Evolutionary conservation across 306 rosid genomes (phyloP), one percentile per base, ranked within the genome.

Genomic region (Rosa lucieae): DNA sequence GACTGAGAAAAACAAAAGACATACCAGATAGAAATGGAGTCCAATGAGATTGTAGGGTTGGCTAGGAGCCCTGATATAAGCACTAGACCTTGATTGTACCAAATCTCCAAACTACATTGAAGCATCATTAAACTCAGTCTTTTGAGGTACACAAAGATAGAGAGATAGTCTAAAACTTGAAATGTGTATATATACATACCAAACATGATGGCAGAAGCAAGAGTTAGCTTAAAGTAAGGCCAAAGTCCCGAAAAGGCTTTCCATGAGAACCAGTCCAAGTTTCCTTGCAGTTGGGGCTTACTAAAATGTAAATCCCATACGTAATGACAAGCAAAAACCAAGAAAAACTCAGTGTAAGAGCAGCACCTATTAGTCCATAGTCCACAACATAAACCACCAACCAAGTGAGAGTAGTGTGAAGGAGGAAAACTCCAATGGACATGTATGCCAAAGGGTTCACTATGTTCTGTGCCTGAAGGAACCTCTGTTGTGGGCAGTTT

Each of bases 381-480:
- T 78, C 82, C 46, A 84, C 72, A 47, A 90, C 90, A 53, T 85
- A 81, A 7, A 92, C 85, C 46, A 68, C 92, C 37, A 92, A 23
- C 93, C 93, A 92, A 29, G 49, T 78, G 52, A 92, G 81, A 32
- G 89, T 77, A 67, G 73, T 66, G 53, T 92, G 96, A 43, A 92
- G 20, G 23, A 82, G 17, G 81, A 90, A 86, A 1, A 90, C 93
- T 37, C 88, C 94, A 58, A 89, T 67, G 2, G 91, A 79, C 89
- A 92, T 92, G 72, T 80, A 88, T 5, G 97, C 96, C 37, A 90
- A 76, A 79, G 97, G 96, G 78, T 89, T 86, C 29, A 89, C 97
- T 32, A 92, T 88, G 84, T 85, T 90, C 81, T 92, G 97, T 0
- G 96, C 92, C 76, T 92, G 97, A 8, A 92, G 96, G 71, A 86